Evolutionary conservation across 129 eudicot genomes (phyloP).

Genomic region (Helichrysum umbraculigerum): DNA sequence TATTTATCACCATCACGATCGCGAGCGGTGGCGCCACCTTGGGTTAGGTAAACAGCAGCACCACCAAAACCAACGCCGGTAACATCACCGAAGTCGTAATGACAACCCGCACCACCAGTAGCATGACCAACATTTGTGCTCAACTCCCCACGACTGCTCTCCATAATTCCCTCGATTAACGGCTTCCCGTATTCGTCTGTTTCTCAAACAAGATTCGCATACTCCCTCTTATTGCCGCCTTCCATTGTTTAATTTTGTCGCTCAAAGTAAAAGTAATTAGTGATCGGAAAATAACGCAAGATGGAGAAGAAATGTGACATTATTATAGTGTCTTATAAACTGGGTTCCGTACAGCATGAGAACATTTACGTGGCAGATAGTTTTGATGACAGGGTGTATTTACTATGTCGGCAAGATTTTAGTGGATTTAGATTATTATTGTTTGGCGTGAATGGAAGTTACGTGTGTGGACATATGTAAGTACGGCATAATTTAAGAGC

Average conservation of each 20-base stretch:
- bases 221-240: slow-evolving; percentile 46
- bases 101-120: slow-evolving; percentile 23
- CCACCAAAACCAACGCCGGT: slow-evolving; percentile 15
- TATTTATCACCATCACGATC: neutral
- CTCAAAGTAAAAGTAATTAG: neutral
- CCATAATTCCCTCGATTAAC: slow-evolving; percentile 7
- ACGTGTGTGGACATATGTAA: too few relatives aligned
- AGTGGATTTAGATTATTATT: too few relatives aligned
- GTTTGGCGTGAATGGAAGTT: too few relatives aligned
- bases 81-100: slow-evolving; percentile 17
- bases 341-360: too few relatives aligned
- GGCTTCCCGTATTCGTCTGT: slow-evolving; percentile 54
- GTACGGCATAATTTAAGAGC: too few relatives aligned
- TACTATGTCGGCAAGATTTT: too few relatives aligned
- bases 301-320: neutral
- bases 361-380: too few relatives aligned
- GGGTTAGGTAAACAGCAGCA: neutral
- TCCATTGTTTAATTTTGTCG: neutral
- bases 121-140: slow-evolving; percentile 24
- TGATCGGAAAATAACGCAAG: too few relatives aligned
- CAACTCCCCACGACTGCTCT: neutral
- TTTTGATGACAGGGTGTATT: too few relatives aligned
- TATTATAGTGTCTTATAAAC: too few relatives aligned
- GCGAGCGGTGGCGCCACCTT: neutral
- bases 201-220: slow-evolving; percentile 42